Evolutionary conservation across 768 basidiomycete species (phyloP).

Genomic region (Tremella fuciformis): DNA sequence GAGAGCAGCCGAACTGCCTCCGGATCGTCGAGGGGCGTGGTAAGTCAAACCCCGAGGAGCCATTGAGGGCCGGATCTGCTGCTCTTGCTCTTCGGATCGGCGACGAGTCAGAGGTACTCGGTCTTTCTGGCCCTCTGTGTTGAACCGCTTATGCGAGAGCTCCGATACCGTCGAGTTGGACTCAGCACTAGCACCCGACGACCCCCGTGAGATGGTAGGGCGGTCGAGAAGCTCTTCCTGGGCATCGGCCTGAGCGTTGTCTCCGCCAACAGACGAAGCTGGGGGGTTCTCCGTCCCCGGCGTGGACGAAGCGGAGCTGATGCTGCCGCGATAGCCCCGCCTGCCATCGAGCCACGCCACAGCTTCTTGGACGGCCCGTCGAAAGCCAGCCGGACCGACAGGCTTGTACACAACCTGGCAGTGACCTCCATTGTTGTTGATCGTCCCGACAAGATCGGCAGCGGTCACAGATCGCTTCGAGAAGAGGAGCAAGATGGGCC

Average conservation of each 20-base stretch:
- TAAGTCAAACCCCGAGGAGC: conserved; percentile 57
- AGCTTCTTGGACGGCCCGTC: conserved; percentile 57
- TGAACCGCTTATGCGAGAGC: conserved; percentile 25
- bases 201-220: conserved; percentile 35
- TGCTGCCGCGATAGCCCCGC: neutral
- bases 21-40: conserved; percentile 14
- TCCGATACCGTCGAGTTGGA: conserved; percentile 42
- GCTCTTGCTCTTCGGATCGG: conserved; percentile 49
- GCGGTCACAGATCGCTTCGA: conserved; percentile 48
- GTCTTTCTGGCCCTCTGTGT: neutral
- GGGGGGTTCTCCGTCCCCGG: conserved; percentile 6
- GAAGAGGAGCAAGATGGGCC: conserved; percentile 72
- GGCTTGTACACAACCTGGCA: conserved; percentile 89
- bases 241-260: neutral
- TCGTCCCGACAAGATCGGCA: conserved; percentile 52
- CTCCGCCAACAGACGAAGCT: neutral
- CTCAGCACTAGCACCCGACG: conserved; percentile 34
- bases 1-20: neutral
- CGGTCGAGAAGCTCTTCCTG: conserved; percentile 15
- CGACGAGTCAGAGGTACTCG: conserved; percentile 37
- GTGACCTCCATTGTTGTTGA: conserved; percentile 75
- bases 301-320: conserved; percentile 1
- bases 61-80: conserved; percentile 57
- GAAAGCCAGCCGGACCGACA: conserved; percentile 73
- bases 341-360: conserved; percentile 18